Conservation (phyloP, 1,284 basidiomycete species). For the Boletus sp. region DNA sequence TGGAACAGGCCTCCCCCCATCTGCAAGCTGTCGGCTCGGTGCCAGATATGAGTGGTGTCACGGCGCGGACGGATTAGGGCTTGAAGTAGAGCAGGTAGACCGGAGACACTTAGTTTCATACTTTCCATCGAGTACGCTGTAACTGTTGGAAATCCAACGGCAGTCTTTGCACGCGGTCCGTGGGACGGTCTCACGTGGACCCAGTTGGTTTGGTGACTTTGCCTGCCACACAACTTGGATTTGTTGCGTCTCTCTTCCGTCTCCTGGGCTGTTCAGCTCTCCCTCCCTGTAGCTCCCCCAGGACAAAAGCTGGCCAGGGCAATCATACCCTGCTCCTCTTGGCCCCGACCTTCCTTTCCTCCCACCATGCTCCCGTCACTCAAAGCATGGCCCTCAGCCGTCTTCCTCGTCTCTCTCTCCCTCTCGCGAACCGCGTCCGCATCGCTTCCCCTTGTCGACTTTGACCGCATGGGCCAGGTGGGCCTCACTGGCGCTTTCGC, state of each 20-base stretch:
- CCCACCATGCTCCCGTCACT: slow-evolving; percentile 9
- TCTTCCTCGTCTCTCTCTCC: slow-evolving; percentile 21
- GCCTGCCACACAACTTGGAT: not conserved
- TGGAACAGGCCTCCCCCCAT: slow-evolving; percentile 33
- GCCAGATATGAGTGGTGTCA: slow-evolving; percentile 21
- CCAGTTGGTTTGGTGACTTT: slow-evolving; percentile 7
- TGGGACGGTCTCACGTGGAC: slow-evolving; percentile 21
- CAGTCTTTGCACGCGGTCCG: slow-evolving; percentile 6
- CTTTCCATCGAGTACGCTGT: not conserved
- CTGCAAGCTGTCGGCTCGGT: slow-evolving; percentile 27
- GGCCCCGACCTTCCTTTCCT: slow-evolving; percentile 4
- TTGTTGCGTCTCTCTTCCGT: not conserved
- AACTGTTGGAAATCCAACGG: slow-evolving; percentile 6
- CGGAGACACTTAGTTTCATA: not conserved
- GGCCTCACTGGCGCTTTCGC: slow-evolving; percentile 83
- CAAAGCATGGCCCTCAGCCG: slow-evolving; percentile 13
- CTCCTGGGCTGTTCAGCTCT: too few relatives aligned
- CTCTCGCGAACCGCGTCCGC: slow-evolving; percentile 44
- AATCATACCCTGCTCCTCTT: slow-evolving; percentile 11
- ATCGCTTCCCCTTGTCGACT: slow-evolving; percentile 79
- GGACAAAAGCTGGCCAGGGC: slow-evolving; percentile 8
- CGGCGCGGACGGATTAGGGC: slow-evolving; percentile 19
- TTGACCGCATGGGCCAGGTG: slow-evolving; percentile 86
- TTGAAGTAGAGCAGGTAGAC: not conserved
- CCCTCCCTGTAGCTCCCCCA: not conserved